Percentiles rank a stretch among this genome's conserved stretches.
Conservation (phyloP, 1,284 basidiomycete species). For the Ceratorhiza oryzae-sativae region DNA sequence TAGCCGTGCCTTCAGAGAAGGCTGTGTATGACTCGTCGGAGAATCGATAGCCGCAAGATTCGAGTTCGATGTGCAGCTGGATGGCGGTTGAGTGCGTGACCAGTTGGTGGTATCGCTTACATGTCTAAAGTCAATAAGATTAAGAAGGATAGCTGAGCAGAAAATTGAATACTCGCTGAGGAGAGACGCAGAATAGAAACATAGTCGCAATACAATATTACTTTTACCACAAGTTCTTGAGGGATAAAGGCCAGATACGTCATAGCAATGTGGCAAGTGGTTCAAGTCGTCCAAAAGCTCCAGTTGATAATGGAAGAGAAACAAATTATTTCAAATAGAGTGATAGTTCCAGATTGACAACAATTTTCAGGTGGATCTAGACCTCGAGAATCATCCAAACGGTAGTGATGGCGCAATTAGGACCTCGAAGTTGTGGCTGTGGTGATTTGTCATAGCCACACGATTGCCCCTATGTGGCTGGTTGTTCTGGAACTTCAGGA, state of each 20-base stretch:
- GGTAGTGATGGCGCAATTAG: neutral
- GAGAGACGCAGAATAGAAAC: neutral
- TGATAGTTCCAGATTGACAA: too few species aligned
- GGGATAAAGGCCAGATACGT: neutral
- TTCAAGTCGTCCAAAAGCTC: neutral
- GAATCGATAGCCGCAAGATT: constrained; percentile 10
- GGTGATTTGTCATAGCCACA: neutral
- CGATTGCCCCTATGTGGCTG: too few species aligned
- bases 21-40: neutral
- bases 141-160: neutral
- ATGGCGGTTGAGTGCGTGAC: neutral
- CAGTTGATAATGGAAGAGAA: neutral
- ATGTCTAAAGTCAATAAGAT: neutral
- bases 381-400: neutral
- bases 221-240: constrained; percentile 18
- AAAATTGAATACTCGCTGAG: neutral
- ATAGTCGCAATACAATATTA: constrained; percentile 7
- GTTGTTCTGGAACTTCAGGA: too few species aligned
- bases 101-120: neutral
- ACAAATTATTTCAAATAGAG: neutral
- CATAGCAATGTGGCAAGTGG: neutral
- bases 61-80: constrained; percentile 8
- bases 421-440: neutral
- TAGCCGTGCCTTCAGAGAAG: neutral
- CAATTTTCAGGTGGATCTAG: neutral